phyloP scores from a whole-genome alignment of 305 asterid species.

The Salvia sclarea region DNA sequence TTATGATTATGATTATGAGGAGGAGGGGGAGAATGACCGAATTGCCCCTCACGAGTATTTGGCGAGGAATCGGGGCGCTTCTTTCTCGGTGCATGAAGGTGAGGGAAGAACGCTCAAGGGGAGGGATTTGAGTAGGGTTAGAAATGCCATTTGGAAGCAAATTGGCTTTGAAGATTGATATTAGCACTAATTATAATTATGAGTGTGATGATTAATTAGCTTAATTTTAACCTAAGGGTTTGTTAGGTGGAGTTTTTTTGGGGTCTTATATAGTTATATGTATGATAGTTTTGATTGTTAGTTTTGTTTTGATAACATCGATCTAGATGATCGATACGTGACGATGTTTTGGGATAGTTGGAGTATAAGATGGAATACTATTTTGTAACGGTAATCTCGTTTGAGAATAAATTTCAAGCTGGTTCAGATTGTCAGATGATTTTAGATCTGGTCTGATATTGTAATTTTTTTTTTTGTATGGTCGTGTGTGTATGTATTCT shows the following conservation, averaged over 20 bases:
- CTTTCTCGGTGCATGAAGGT: slow-evolving; percentile 68
- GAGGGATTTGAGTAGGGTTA: slow-evolving; percentile 61
- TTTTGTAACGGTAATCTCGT: not conserved
- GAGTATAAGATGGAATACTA: not conserved
- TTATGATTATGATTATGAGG: slow-evolving; percentile 39
- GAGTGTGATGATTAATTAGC: not conserved
- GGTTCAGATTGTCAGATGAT: too few relatives aligned
- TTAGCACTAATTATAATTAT: not conserved
- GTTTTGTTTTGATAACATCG: not conserved
- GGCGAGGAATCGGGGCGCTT: slow-evolving; percentile 54
- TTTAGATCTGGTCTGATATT: too few relatives aligned
- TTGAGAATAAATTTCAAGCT: too few relatives aligned
- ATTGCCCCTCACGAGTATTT: slow-evolving; percentile 71
- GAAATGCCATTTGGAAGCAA: slow-evolving; percentile 68
- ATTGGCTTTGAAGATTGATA: slow-evolving; percentile 58
- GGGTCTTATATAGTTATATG: not conserved
- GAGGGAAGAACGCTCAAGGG: slow-evolving; percentile 65
- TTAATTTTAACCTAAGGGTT: slow-evolving; percentile 15
- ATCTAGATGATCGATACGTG: not conserved
- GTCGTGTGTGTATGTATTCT: not conserved
- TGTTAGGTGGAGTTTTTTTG: slow-evolving; percentile 10
- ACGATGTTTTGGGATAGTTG: too few relatives aligned
- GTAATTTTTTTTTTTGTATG: too few relatives aligned
- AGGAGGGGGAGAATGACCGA: slow-evolving; percentile 28
- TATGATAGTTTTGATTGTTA: not conserved